Base-by-base conservation (phyloP, 306 rosid genomes). In the Vigna reflexopilosa region DNA sequence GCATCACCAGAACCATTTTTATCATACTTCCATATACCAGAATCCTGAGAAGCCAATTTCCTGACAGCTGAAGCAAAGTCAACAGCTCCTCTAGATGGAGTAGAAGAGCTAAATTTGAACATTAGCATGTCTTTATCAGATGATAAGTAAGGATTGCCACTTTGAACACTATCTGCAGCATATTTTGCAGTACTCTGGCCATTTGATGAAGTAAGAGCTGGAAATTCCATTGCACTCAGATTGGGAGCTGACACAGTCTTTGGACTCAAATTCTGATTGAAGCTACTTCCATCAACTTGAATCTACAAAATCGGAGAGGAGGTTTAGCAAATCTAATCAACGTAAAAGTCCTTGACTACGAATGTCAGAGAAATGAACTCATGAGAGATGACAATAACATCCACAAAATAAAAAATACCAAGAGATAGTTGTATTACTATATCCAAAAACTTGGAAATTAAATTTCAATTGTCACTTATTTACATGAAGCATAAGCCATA, bases 61-160 rank as follows among this genome's bases (percentile, higher is more conserved):
- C 93, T 85, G 82, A 92, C 98, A 76, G 98, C 91, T 76, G 98
- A 87, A 83, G 98, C 98, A 76, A 89, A 92, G 80, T 94, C 98
- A 28, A 81, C 51, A 20, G 91, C 85, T 66, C 97, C 97, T 86
- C 97, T 83, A 56, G 93, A 72, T 74, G 96, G 91, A 78, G 80
- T 3, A 71, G 92, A 87, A 24, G 95, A 80, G 80, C 88, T 81
- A n/a, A 97, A 77, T 76, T 90, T 94, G 84, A 92, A 92, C 85
- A 90, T 68, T 50, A 90, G 89, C 88, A 92, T 51, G 75, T 92
- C 97, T 85, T 92, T 94, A 56, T 88, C 92, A 50, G 93, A 80
- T 30, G 91, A 83, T 50, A 82, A 81, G 85, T 78, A 92, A 61
- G 90, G 91, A 81, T 76, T 83, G 55, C 77, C 79, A 72, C 82